These are phyloP conservation scores for Decorospora gaudefroyi DNA, from an alignment of 2,329 filamentous ascomycete species.

Conservation along the genomic window DNA sequence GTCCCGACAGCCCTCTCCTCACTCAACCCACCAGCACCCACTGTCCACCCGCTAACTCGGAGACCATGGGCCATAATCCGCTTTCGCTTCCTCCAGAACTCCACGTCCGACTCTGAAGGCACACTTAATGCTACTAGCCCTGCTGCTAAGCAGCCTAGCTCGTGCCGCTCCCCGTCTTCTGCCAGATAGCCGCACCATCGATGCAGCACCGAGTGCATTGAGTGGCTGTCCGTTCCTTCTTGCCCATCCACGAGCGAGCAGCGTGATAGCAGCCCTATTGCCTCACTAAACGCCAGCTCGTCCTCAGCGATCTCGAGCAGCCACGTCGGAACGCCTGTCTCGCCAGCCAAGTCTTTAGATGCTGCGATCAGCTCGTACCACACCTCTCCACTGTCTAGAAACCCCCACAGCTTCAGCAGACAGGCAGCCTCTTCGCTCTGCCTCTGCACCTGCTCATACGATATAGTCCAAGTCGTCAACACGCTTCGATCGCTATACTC, in stretches of 20 bases:
- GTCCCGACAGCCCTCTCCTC: background rate
- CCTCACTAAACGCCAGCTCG: conserved; percentile 20
- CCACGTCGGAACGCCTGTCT: conserved; percentile 9
- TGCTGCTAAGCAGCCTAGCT: conserved; percentile 14
- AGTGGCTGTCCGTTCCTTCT: conserved; percentile 17
- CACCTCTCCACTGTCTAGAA: conserved; percentile 26
- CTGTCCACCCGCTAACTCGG: conserved; percentile 9
- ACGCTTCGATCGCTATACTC: conserved; percentile 37
- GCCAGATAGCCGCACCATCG: conserved; percentile 10
- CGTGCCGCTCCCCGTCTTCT: conserved; percentile 9
- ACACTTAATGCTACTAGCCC: conserved; percentile 14
- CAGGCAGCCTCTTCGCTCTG: conserved; percentile 23
- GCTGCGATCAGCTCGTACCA: conserved; percentile 30
- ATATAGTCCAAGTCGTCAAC: conserved; percentile 35
- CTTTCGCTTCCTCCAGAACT: conserved; percentile 18
- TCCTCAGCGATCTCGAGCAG: conserved; percentile 12
- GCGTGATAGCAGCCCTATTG: conserved; percentile 20
- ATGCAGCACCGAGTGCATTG: conserved; percentile 23
- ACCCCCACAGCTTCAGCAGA: conserved; percentile 33
- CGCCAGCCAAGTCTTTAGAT: conserved; percentile 2
- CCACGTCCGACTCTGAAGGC: conserved; percentile 6
- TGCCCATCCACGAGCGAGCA: conserved; percentile 25
- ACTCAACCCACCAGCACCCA: background rate
- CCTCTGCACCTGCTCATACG: conserved; percentile 29
- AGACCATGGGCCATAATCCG: conserved; percentile 14